Evolutionary conservation across 1,284 basidiomycete genomes (phyloP), one percentile per base, ranked within the genome.

Genomic region (Apiotrichum veenhuisii): DNA sequence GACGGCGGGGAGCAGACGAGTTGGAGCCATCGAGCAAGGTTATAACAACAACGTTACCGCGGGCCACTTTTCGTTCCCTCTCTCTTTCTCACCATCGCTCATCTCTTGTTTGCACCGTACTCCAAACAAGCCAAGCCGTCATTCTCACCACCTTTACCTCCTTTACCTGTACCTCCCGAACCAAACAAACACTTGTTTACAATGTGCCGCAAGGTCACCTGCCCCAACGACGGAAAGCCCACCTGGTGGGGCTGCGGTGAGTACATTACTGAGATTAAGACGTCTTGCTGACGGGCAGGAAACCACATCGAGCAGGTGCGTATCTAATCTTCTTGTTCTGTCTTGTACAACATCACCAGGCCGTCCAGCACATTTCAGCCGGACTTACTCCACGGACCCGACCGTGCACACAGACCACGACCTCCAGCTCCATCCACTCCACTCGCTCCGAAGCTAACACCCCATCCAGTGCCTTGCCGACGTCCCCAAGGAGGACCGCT

Each of bases 191-290:
- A 37, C 42, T n/a, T 20, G 23, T 41, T 22, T 25, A 49, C 38
- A 15, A 77, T 77, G 75, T 77, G 75, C 67, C 72, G 70, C 56
- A 65, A 63, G 50, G 70, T 73, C 5, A 56, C 58, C 30, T 77
- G 75, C 65, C 74, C 75, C 5, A 77, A 77, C 58, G 74, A 76
- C 54, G 71, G 69, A 27, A 72, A 73, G 63, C 73, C 72, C 37
- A 75, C 74, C 45, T 77, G 75, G 75, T 77, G 74, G 74, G 75
- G 75, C 53, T 77, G 75, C 43, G 75, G 74, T 77, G 55, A 64
- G 74, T 71, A 14, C 2, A 49, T 4, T n/a, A n/a, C n/a, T n/a
- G n/a, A n/a, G n/a, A n/a, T 5, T 18, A 5, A 4, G 25, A 40
- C 2, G 1, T 5, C n/a, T 34, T n/a, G 14, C 33, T 48, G 26